Percentiles rank a stretch among this genome's conserved stretches.
Conservation (phyloP, 345 rosid species). For the Abelmoschus esculentus region DNA sequence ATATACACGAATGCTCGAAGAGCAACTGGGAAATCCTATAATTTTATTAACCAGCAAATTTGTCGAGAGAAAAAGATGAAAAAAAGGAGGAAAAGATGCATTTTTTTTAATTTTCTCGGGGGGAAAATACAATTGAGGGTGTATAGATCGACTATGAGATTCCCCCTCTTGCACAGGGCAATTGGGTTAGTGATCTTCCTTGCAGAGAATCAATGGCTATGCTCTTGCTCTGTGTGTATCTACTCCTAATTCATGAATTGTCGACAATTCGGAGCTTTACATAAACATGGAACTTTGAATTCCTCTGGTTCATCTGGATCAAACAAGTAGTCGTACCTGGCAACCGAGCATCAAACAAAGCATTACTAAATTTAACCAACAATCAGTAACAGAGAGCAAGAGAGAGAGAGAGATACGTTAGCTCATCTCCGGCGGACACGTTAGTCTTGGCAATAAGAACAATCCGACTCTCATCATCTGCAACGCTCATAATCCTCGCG, state of each 20-base stretch:
- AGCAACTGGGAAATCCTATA: neutral
- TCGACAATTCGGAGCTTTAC: constrained; percentile 88
- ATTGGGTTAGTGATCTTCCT: constrained; percentile 18
- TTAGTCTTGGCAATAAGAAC: constrained; percentile 89
- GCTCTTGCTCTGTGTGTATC: constrained; percentile 2
- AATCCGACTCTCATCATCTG: constrained; percentile 84
- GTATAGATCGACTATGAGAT: constrained; percentile 4
- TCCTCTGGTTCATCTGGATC: constrained; percentile 98
- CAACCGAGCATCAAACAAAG: neutral
- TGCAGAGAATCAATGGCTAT: constrained; percentile 16
- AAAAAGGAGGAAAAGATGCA: neutral
- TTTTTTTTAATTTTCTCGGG: neutral
- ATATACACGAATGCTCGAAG: constrained; percentile 5
- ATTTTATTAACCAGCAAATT: neutral
- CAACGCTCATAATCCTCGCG: constrained; percentile 98
- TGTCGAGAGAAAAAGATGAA: neutral
- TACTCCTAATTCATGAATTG: constrained; percentile 90
- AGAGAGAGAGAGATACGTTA: constrained; percentile 50
- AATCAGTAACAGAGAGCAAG: constrained; percentile 5
- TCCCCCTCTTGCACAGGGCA: constrained; percentile 11
- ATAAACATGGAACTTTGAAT: constrained; percentile 90
- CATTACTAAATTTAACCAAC: neutral
- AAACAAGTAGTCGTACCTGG: constrained; percentile 94
- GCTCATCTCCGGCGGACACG: constrained; percentile 74
- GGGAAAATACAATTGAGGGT: constrained; percentile 7